A percentile compares a stretch with the other conserved stretches of the same genome.
phyloP scores from a whole-genome alignment of 805 yeast species.

The Pichia membranifaciens region DNA sequence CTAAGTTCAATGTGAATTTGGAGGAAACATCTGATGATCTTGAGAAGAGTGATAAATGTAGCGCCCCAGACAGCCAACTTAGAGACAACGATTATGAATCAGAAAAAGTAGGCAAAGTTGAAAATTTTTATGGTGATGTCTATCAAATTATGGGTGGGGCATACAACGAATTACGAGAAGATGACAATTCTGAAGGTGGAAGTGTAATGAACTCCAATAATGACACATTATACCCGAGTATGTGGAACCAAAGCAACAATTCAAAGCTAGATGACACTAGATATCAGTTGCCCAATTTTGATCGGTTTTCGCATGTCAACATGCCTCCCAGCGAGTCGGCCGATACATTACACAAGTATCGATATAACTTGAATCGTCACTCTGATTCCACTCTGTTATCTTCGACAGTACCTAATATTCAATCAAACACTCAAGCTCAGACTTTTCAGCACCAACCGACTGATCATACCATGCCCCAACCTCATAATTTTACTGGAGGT shows the following conservation, averaged over 20 bases:
- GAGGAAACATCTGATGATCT: not conserved
- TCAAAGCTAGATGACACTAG: not conserved
- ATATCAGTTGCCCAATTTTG: not conserved
- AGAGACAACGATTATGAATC: not conserved
- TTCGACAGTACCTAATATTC: not conserved
- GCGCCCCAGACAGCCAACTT: not conserved
- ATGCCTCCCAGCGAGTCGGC: not conserved
- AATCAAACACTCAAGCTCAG: not conserved
- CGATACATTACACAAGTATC: not conserved
- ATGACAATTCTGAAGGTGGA: not conserved
- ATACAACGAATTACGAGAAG: not conserved
- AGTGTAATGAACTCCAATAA: not conserved
- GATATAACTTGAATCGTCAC: not conserved
- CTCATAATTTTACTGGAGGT: not conserved
- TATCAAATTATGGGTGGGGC: slow-evolving; percentile 1
- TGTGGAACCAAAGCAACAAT: not conserved
- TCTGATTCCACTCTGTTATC: not conserved
- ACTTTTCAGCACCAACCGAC: not conserved
- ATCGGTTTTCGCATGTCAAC: not conserved
- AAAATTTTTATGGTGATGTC: not conserved
- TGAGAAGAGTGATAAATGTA: not conserved
- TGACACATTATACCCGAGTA: not conserved
- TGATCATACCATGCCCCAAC: not conserved
- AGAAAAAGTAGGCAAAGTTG: not conserved
- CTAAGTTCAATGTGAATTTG: slow-evolving; percentile 10